Evolutionary conservation across 2,329 filamentous ascomycete genomes (phyloP), one percentile per base, ranked within the genome.

Genomic region (Pleomassaria siparia): DNA sequence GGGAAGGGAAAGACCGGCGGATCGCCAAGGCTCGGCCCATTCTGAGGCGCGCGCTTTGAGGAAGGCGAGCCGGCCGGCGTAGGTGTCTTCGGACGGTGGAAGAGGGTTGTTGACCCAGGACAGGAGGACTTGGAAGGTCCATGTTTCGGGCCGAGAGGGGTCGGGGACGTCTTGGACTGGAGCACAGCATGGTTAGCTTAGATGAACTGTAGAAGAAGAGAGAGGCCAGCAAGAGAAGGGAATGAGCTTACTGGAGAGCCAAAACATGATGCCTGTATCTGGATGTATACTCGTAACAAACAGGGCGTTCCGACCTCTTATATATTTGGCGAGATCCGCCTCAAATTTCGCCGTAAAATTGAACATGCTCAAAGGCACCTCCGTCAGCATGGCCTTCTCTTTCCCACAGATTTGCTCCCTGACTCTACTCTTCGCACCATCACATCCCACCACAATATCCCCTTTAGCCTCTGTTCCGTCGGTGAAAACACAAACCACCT

Each of bases 161-260:
- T 60, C 51, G 2, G 62, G 62, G 1, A 66, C 62, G 32, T 69
- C 65, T 53, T 65, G 64, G 20, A 67, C 65, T 61, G n/a, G 7
- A 8, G 10, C 20, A n/a, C n/a, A 15, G 11, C 3, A 13, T 6
- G 3, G 20, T 37, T 37, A 35, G 32, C 32, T 37, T 8, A 9
- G 35, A 12, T 4, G 15, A 7, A 9, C 32, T 20, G 32, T n/a
- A n/a, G n/a, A n/a, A n/a, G n/a, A 11, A 35, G 24, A 22, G 3
- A 22, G 20, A 13, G 20, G 20, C n/a, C n/a, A n/a, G n/a, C n/a
- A 13, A 13, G 9, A 22, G 18, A 13, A 30, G 13, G 39, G 11
- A 32, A 13, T 6, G 9, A 28, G 51, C 53, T n/a, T 53, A 62
- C 58, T 58, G 9, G 50, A 54, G 15, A 60, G 25, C 58, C 59